Evolutionary conservation across 2,329 filamentous ascomycete genomes (phyloP), one percentile per base, ranked within the genome.

Genomic region (Colletotrichum falcatum): DNA sequence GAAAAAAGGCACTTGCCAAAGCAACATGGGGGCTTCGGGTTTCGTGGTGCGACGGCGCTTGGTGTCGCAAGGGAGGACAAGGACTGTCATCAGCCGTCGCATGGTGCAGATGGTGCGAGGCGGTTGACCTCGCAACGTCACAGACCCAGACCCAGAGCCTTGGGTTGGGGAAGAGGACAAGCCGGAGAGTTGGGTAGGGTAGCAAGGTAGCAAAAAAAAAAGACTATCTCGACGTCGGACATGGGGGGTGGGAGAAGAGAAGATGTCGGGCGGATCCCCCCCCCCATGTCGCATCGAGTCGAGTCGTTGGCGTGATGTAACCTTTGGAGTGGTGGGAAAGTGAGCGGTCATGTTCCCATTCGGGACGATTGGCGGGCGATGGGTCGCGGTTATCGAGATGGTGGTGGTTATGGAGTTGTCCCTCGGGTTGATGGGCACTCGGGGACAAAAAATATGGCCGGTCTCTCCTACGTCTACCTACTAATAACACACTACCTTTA

Each of bases 201-300:
- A 26, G 53, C 53, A 56, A 39, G 33, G 33, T 56, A 26, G 53
- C 33, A 56, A 56, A 56, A 56, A 33, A 30, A 56, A 56, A 56
- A 56, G 53, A 56, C n/a, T 39, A 56, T 56, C 33, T 56, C 53
- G 53, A 39, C 53, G 33, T 39, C 33, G 53, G 33, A 26, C 53
- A 56, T 26, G 53, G 35, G 30, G 18, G 20, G n/a, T 6, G 46
- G 23, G 44, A 14, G 48, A 28, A 14, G 11, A 54, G 2, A 6
- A 20, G 53, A 39, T 37, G 53, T 56, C 53, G 53, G 53, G 53
- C 33, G 53, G 53, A 56, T 26, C 33, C 53, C 53, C n/a, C 53
- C 33, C 53, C 53, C n/a, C 53, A 37, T 35, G 30, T 53, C 49
- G 20, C 16, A 23, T 53, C 9, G 18, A 12, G 49, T 23, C 11